Evolutionary conservation across 495 filamentous ascomycete genomes (phyloP).

Genomic region (Penicillium cosmopolitanum): DNA sequence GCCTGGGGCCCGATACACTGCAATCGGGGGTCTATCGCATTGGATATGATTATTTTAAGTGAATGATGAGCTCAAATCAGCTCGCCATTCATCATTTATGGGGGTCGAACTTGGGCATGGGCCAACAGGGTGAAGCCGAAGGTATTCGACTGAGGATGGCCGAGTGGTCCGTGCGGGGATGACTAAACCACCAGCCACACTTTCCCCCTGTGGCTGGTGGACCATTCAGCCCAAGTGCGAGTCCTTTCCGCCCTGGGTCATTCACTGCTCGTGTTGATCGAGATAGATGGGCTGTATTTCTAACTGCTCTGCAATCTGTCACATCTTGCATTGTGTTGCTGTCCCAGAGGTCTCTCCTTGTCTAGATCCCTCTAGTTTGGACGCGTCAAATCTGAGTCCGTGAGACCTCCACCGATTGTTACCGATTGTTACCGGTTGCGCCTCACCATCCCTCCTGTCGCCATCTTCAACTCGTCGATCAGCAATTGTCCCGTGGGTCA

Average conservation of each 20-base stretch:
- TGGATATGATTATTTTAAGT: constrained; percentile 3
- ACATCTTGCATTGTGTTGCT: constrained; percentile 7
- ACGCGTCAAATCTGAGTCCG: constrained; percentile 30
- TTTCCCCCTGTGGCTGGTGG: constrained; percentile 21
- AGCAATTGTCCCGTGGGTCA: constrained; percentile 25
- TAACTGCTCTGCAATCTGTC: neutral
- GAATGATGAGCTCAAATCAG: constrained; percentile 7
- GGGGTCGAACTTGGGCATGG: constrained; percentile 6
- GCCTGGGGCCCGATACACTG: constrained; percentile 3
- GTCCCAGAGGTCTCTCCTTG: neutral
- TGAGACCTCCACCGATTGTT: constrained; percentile 22
- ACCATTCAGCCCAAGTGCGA: constrained; percentile 21
- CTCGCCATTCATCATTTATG: constrained; percentile 6
- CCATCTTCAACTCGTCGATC: constrained; percentile 20
- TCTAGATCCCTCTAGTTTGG: constrained; percentile 12
- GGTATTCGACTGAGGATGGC: constrained; percentile 11
- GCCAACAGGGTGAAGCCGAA: constrained; percentile 4
- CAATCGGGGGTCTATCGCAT: constrained; percentile 4
- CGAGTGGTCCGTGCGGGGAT: constrained; percentile 29
- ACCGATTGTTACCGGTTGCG: constrained; percentile 24
- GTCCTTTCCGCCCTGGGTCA: constrained; percentile 31
- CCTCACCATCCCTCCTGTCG: constrained; percentile 28
- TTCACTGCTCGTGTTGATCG: constrained; percentile 21
- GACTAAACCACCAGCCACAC: constrained; percentile 26
- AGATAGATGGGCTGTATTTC: constrained; percentile 1